Base-by-base conservation (phyloP, 1,284 basidiomycete species). In the Ustilago shanxiensis region DNA sequence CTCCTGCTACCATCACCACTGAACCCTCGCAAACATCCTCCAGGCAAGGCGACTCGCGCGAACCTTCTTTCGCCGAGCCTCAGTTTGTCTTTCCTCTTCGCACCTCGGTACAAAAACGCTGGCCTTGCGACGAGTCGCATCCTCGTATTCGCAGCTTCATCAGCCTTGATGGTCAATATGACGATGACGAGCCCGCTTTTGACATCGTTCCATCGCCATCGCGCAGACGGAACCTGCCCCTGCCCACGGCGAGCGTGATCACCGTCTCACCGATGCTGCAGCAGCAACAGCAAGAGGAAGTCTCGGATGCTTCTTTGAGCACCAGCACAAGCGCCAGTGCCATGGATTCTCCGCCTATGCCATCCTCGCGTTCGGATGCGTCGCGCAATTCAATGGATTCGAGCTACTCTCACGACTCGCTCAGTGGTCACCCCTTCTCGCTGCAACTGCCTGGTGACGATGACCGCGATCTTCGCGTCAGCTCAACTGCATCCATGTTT, bases 141-240 rank as follows among this genome's bases (percentile, higher is more conserved):
- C 20, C 47, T 6, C 64, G 49, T 8, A 33, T 58, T 13, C 64
- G 61, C 53, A 67, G 61, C 57, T 60, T 57, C 28, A 44, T 37
- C 58, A 63, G 65, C 50, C 58, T 65, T 44, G 54, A 57, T 8
- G 55, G 28, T 28, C 39, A 51, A 16, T 35, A 29, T 28, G 61
- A 73, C 16, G 66, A 74, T 45, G 66, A 74, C 29, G 72, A 69
- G 60, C 66, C 72, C 20, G 44, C 44, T 2, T 69, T 74, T 24
- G 72, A 74, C 14, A 74, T 74, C 24, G 41, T 74, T 16, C 66
- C 63, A 20, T 74, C 72, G 11, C 72, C 66, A 1, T 74, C 72
- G 8, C 72, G 51, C 44, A 72, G 52, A 47, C 59, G 70, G 8
- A 61, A 63, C 20, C 20, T 41, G 22, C 47, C 33, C 6, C 57